Evolutionary conservation across 2,329 filamentous ascomycete genomes (phyloP).

Genomic region (Nigrospora oryzae): DNA sequence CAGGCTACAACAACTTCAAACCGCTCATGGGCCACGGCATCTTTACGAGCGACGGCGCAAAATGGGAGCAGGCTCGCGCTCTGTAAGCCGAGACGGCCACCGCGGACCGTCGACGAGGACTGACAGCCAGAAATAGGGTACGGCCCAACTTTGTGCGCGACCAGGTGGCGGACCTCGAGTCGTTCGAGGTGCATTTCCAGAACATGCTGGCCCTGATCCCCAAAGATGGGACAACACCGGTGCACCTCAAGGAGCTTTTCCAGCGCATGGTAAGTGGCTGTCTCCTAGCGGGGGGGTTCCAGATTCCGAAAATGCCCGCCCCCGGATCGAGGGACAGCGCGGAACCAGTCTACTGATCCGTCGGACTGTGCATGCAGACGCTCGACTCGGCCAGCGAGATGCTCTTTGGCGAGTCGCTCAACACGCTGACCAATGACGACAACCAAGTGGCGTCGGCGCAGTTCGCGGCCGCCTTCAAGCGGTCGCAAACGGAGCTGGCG

Average conservation of each 20-base stretch:
- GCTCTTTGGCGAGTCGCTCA: slow-evolving; percentile 2
- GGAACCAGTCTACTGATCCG: no score
- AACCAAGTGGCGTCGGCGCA: background rate
- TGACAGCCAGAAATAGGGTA: background rate
- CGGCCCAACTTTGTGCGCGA: slow-evolving; percentile 1
- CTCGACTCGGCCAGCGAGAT: slow-evolving; percentile 3
- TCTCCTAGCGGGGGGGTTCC: background rate
- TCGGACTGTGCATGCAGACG: no score
- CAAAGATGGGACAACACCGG: background rate
- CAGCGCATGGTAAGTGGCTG: slow-evolving; percentile 1
- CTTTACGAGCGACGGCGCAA: slow-evolving; percentile 42
- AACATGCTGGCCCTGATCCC: background rate
- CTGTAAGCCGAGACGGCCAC: slow-evolving; percentile 17
- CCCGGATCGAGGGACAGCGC: no score
- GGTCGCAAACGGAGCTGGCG: background rate
- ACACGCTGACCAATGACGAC: slow-evolving; percentile 1
- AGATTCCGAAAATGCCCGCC: no score
- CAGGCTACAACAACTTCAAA: slow-evolving; percentile 16
- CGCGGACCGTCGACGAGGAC: background rate
- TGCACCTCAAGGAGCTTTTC: slow-evolving; percentile 2
- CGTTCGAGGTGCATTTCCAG: slow-evolving; percentile 2
- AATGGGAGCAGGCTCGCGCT: slow-evolving; percentile 43
- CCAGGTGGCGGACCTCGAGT: slow-evolving; percentile 1
- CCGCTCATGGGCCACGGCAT: slow-evolving; percentile 36
- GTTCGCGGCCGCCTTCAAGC: background rate